Base-by-base conservation (phyloP, 768 basidiomycete species). In the Pulveroboletus ravenelii region DNA sequence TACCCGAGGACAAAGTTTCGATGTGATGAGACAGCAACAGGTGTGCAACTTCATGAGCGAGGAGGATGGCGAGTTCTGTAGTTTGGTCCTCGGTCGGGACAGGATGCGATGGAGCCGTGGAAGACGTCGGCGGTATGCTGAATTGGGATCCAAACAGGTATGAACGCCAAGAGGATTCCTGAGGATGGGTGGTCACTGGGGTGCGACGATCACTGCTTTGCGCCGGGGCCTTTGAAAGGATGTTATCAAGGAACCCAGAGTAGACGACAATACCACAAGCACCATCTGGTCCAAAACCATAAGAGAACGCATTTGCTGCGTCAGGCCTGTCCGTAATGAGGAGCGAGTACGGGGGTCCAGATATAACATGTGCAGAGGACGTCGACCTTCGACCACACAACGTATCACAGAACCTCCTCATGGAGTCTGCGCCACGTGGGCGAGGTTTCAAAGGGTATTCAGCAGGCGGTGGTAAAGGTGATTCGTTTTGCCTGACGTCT, bases 201-300 rank as follows among this genome's bases (percentile, higher is more conserved):
- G 51, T 55, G 27, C 62, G 62, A 29, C 62, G 56, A 5, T 77
- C 70, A 15, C 42, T 47, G 12, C n/a, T n/a, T 35, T 45, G 53
- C 13, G 10, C 23, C 25, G 51, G 47, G 30, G 67, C 65, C 55
- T 75, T 78, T 36, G 79, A 63, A 31, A 96, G 74, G 45, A 97
- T 85, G 48, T 92, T 84, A 62, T 97, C 89, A 43, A 98, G 65
- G 71, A 97, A 91, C 6, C 95, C 95, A 12, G 89, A 90, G 67
- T 91, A 97, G 9, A 99, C 82, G 48, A 98, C 94, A 51, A 99
- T 80, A 6, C 96, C 95, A 51, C 92, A 93, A 1, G 85, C 90
- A 34, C 90, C 88, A 60, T 93, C 82, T 3, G 90, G 87, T 12
- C 92, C 92, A 57, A 97, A 98, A 2, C 95, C 95, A 63, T 94